Base-by-base conservation (phyloP, 2,329 filamentous ascomycete species). In the Pseudocercospora macadamiae region DNA sequence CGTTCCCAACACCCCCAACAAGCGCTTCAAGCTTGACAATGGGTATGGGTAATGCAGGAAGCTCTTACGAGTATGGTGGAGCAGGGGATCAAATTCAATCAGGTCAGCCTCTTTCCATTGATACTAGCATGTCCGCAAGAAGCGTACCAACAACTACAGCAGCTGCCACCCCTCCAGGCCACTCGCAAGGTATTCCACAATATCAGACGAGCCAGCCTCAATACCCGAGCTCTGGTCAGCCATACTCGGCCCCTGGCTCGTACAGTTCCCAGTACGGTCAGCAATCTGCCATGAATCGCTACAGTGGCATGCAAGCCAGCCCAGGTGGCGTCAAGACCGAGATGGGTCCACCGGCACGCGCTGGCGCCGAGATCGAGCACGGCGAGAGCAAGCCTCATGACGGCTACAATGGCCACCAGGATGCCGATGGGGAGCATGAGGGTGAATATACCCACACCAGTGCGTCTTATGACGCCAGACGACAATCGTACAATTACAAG, bases 61-160 rank as follows among this genome's bases (percentile, higher is more conserved):
- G 77, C 66, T 89, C 84, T 37, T 96, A 93, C 74, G 89, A 93
- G 71, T 97, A 93, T 90, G 82, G 84, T 75, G 76, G 78, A 58
- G 66, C 69, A 60, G 63, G 66, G 5, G 74, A 75, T 21, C 73
- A 75, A 23, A 76, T 77, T 53, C 83, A 84, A 70, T 83, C 83
- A 62, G 88, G 82, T 66, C 90, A 91, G 76, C 83, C 89, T 51
- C 83, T 96, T 75, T 88, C 90, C 25, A 91, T 96, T 69, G 91
- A 96, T 68, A 91, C 89, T 23, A 83, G 86, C 60, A 78, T 95
- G 68, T 28, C 57, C 16, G 81, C 89, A 60, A 88, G 91, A 68
- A 96, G 91, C 63, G 91, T 96, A 82, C 92, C 91, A 55, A 91
- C 89, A 8, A 96, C 91, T n/a, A 91, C 91, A 61, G 91, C 91